Conservation (phyloP, 2,329 filamentous ascomycete species). For the Rutstroemia sp. region DNA sequence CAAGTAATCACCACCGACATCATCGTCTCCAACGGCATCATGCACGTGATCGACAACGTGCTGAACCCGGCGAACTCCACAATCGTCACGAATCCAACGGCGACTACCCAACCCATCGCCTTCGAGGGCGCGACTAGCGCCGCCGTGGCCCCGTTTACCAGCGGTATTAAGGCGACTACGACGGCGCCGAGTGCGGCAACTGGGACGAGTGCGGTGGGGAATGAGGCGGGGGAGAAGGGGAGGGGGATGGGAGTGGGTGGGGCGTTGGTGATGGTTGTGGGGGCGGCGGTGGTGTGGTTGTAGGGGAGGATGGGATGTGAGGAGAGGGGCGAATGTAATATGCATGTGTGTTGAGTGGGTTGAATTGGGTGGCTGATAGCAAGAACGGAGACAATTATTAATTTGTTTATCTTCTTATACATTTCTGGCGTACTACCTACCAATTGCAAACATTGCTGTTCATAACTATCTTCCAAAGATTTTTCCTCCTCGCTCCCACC, state of each 20-base stretch:
- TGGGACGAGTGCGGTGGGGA: not conserved
- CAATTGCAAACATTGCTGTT: too few relatives aligned
- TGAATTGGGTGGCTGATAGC: too few relatives aligned
- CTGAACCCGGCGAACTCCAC: conserved; percentile 37
- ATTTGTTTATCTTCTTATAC: too few relatives aligned
- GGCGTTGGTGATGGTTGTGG: conserved; percentile 31
- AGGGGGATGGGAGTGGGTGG: not conserved
- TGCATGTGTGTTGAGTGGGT: not conserved
- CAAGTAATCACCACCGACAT: conserved; percentile 33
- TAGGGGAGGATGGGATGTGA: not conserved
- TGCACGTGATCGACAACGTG: conserved; percentile 35
- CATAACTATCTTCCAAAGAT: too few relatives aligned
- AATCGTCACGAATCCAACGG: conserved; percentile 32
- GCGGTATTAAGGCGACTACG: conserved; percentile 36
- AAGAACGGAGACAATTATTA: too few relatives aligned
- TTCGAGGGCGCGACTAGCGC: conserved; percentile 24
- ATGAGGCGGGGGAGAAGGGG: not conserved
- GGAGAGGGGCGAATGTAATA: too few relatives aligned
- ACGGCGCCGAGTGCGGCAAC: conserved; percentile 27
- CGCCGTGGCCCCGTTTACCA: conserved; percentile 32
- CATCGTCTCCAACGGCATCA: conserved; percentile 31
- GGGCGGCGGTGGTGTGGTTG: not conserved
- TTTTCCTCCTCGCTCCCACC: too few relatives aligned
- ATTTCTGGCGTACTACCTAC: too few relatives aligned
- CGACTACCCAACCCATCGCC: conserved; percentile 31